Evolutionary conservation across 805 yeast species (phyloP).

Genomic region (Candida fluviatilis): DNA sequence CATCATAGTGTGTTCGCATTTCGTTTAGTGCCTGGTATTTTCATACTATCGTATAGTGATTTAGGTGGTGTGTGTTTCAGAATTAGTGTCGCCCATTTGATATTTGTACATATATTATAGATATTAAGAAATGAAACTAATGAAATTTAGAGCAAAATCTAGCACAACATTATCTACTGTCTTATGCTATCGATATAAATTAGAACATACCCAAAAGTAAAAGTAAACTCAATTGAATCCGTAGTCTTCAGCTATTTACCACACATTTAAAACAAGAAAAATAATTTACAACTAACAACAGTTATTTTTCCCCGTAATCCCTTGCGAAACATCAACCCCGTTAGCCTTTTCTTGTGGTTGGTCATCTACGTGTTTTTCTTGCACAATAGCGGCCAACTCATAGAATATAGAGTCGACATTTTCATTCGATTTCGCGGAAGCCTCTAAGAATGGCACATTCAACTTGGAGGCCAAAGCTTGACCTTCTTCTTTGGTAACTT

Average conservation of each 20-base stretch:
- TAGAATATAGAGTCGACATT: constrained; percentile 91
- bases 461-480: constrained; percentile 81
- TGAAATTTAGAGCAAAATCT: too few relatives aligned
- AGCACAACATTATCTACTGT: not conserved
- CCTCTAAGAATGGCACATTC: constrained; percentile 89
- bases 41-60: too few relatives aligned
- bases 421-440: constrained; percentile 90
- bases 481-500: constrained; percentile 87
- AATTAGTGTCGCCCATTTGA: too few relatives aligned
- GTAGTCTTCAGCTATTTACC: not conserved
- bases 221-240: not conserved
- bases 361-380: constrained; percentile 62
- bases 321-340: constrained; percentile 38
- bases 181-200: not conserved
- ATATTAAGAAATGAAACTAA: too few relatives aligned
- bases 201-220: not conserved
- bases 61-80: too few relatives aligned
- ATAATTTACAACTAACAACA: constrained; percentile 29
- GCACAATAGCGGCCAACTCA: constrained; percentile 80
- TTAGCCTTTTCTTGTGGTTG: constrained; percentile 9
- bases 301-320: constrained; percentile 23
- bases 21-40: too few relatives aligned
- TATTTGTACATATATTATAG: too few relatives aligned
- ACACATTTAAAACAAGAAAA: not conserved
- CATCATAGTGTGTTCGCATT: too few relatives aligned